Evolutionary conservation across 352 stramenopile genomes (phyloP).

Genomic region (Blastocystis sp.): DNA sequence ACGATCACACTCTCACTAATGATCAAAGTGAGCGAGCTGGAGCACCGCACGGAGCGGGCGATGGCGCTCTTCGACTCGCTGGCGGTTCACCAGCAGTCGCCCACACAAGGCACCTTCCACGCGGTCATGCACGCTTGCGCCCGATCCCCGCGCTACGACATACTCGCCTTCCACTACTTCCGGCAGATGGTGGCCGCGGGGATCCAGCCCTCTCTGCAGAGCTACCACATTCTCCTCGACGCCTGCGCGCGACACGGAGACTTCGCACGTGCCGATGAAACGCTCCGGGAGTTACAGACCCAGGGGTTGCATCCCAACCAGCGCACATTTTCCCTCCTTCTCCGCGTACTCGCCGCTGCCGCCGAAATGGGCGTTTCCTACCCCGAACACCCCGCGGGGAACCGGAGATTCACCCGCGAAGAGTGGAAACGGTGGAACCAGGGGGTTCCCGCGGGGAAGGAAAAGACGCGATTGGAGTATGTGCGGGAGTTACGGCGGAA

Average conservation of each 20-base stretch:
- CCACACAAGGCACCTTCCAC: conserved; percentile 29
- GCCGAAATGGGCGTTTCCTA: not conserved
- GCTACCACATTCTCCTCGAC: conserved; percentile 35
- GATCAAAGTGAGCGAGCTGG: conserved; percentile 46
- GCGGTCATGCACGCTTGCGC: conserved; percentile 39
- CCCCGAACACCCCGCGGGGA: conserved; percentile 44
- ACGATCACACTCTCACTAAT: conserved; percentile 28
- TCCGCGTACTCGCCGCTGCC: not conserved
- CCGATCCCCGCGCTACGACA: conserved; percentile 1
- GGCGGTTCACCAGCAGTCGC: not conserved
- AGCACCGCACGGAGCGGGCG: conserved; percentile 27
- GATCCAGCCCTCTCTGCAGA: not conserved
- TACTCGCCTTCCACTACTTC: conserved; percentile 38
- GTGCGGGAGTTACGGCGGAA: not conserved
- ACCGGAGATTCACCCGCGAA: conserved; percentile 45
- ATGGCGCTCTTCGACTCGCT: conserved; percentile 42
- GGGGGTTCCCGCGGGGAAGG: not conserved
- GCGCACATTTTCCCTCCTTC: not conserved
- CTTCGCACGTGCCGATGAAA: not conserved
- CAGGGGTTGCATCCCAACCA: not conserved
- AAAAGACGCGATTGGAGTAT: not conserved
- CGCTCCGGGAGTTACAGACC: not conserved
- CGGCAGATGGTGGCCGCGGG: conserved; percentile 1
- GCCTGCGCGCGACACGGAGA: conserved; percentile 5
- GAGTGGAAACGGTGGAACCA: not conserved